Base-by-base conservation (phyloP, 139 green algal genomes). In the Micractinium conductrix region DNA sequence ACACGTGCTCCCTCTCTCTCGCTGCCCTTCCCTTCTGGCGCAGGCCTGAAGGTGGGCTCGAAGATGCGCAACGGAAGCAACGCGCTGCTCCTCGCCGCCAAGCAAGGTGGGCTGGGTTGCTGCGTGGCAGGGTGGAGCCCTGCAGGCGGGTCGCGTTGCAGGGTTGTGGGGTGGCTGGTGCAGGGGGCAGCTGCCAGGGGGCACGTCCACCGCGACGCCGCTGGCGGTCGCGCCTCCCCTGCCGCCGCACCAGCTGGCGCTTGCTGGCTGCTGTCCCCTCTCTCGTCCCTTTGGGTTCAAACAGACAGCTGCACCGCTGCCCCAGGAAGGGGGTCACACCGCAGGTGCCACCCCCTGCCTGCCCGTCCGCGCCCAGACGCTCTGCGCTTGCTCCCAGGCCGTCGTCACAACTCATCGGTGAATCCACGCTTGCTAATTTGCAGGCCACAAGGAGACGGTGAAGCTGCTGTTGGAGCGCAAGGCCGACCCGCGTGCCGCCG, bases 31-130 rank as follows among this genome's bases (percentile, higher is more conserved):
- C 5, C 26, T 19, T 14, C 19, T 62, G 5, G 19, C 10, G 8
- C 53, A 62, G 53, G 93, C 33, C 53, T 88, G 0, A 76, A 87
- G 4, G 92, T 97, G 16, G 94, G 96, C 84, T 84, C 86, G 45
- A 94, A 94, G 68, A 95, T 74, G 1, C 88, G 91, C 44, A 96
- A 95, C 72, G 94, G 93, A 26, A 84, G 87, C 50, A 88, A 86
- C 48, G 62, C 84, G 0, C 90, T 97, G 26, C 87, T 92, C 43
- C 85, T 96, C 37, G 93, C 93, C 12, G 88, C 91, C 1, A 72
- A 90, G 30, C 63, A 81, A 21, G 71, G 62, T 85, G 67, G 24
- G 73, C 43, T 4, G 21, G 17, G 0, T 4, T 19, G 30, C 40
- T 19, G 19, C 53, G 2, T 19, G 53, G 16, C 12, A 16, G 16